Percentiles rank a stretch among this genome's conserved stretches.
phyloP scores from a whole-genome alignment of 805 yeast genomes.

The Candida caryicola region DNA sequence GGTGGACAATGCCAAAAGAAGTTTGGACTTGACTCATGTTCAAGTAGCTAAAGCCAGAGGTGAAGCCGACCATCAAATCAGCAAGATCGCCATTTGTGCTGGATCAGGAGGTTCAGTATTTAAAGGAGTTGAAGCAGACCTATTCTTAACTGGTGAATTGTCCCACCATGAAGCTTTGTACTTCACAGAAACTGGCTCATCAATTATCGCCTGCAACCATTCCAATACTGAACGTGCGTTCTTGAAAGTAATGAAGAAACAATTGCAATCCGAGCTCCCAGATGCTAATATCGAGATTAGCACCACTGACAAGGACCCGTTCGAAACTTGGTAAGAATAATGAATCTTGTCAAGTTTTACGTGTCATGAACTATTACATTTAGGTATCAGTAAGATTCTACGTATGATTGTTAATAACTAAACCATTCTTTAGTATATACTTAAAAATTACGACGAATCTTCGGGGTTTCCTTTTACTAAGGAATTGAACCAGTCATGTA shows the following conservation, averaged over 20 bases:
- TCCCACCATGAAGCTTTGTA: slow-evolving; percentile 88
- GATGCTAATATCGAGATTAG: slow-evolving; percentile 50
- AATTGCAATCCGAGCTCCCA: slow-evolving; percentile 45
- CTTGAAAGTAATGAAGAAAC: slow-evolving; percentile 49
- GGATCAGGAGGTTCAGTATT: slow-evolving; percentile 89
- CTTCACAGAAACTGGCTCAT: slow-evolving; percentile 65
- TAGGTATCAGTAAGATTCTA: not conserved
- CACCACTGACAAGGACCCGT: slow-evolving; percentile 64
- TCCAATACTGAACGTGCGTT: slow-evolving; percentile 92
- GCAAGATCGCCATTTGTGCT: slow-evolving; percentile 82
- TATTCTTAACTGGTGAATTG: slow-evolving; percentile 86
- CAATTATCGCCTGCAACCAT: slow-evolving; percentile 81
- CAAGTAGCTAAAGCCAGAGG: slow-evolving; percentile 53
- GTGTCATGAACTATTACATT: not conserved
- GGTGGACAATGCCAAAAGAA: slow-evolving; percentile 50
- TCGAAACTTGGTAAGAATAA: slow-evolving; percentile 12
- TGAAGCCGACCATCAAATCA: slow-evolving; percentile 34
- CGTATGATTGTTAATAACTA: not conserved
- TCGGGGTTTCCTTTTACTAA: not conserved
- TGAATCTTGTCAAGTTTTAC: no score
- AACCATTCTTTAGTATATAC: no score
- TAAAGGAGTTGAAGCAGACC: slow-evolving; percentile 58
- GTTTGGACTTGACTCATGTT: slow-evolving; percentile 51
- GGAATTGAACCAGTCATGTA: not conserved
- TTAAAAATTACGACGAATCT: no score